Conservation (phyloP, 371 early-diverging fungal genomes). For the Zychaea mexicana region DNA sequence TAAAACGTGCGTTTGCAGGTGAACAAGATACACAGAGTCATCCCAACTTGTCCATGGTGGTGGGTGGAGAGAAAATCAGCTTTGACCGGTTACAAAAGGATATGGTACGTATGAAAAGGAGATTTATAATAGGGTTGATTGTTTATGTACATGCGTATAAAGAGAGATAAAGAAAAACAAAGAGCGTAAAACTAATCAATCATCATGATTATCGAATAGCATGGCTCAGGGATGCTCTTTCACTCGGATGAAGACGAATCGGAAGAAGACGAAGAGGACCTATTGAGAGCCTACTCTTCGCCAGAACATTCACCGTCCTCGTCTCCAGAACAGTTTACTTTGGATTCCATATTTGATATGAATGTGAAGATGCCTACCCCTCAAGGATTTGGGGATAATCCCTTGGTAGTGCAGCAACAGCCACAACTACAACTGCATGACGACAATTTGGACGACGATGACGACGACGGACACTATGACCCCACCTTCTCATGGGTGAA, state of each 20-base stretch:
- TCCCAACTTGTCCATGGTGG: not conserved
- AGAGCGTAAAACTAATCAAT: not conserved
- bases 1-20: not conserved
- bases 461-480: not conserved
- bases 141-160: not conserved
- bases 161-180: no score
- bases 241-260: conserved; percentile 3
- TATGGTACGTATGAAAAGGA: not conserved
- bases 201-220: not conserved
- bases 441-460: not conserved
- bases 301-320: not conserved
- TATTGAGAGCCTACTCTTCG: not conserved
- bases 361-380: not conserved
- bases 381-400: not conserved
- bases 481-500: not conserved
- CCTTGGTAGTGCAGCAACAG: no score
- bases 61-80: not conserved
- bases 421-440: not conserved
- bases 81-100: not conserved
- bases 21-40: not conserved
- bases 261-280: not conserved
- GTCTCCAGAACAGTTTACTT: not conserved
- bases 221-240: not conserved
- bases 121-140: not conserved
- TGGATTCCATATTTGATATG: conserved; percentile 4